These are phyloP conservation scores for Plasmodium adleri DNA, from an alignment of 169 alveolate genomes.

Conservation along the genomic window DNA sequence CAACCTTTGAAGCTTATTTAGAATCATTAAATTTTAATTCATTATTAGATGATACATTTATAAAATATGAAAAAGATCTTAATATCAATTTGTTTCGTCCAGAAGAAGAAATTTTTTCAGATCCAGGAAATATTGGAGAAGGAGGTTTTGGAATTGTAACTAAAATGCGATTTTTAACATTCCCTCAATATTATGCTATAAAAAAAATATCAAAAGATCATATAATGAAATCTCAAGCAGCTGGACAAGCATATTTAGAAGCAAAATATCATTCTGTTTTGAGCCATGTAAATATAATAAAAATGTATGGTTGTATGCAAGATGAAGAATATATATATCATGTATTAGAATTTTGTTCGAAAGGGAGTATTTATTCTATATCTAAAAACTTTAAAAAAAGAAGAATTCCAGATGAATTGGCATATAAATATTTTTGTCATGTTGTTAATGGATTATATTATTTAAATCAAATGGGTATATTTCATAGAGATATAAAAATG, in stretches of 20 bases:
- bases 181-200: slow-evolving; percentile 67
- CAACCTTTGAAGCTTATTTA: slow-evolving; percentile 30
- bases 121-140: slow-evolving; percentile 73
- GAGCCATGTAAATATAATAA: slow-evolving; percentile 71
- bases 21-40: slow-evolving; percentile 66
- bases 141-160: slow-evolving; percentile 75
- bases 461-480: slow-evolving; percentile 78
- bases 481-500: slow-evolving; percentile 84
- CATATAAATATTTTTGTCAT: slow-evolving; percentile 73
- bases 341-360: slow-evolving; percentile 62
- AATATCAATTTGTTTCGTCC: slow-evolving; percentile 40
- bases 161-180: slow-evolving; percentile 56
- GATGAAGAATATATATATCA: slow-evolving; percentile 62
- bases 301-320: slow-evolving; percentile 77
- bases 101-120: slow-evolving; percentile 68
- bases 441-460: slow-evolving; percentile 73
- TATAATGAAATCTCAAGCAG: slow-evolving; percentile 73
- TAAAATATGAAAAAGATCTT: slow-evolving; percentile 59
- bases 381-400: slow-evolving; percentile 67
- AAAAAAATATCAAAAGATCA: slow-evolving; percentile 75
- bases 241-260: slow-evolving; percentile 72
- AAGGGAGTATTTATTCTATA: slow-evolving; percentile 72
- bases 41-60: slow-evolving; percentile 67
- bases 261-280: slow-evolving; percentile 71
- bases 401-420: slow-evolving; percentile 70